These are phyloP conservation scores for Trichocladium antarcticum DNA, from an alignment of 495 filamentous ascomycete genomes.

Conservation along the genomic window DNA sequence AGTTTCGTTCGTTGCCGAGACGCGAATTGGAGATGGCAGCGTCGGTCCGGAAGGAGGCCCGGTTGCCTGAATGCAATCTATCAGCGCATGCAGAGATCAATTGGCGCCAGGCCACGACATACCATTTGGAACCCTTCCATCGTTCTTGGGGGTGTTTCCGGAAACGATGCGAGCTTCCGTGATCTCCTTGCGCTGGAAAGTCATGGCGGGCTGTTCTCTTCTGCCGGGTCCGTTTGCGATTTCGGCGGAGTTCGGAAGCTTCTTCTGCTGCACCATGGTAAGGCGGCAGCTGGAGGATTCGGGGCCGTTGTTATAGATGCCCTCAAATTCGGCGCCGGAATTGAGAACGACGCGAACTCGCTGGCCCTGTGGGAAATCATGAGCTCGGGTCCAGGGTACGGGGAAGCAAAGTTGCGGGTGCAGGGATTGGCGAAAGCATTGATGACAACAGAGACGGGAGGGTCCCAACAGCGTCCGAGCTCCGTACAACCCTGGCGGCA, in stretches of 20 bases:
- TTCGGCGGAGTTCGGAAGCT: slow-evolving; percentile 30
- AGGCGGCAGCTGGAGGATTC: slow-evolving; percentile 55
- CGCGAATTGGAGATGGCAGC: slow-evolving; percentile 72
- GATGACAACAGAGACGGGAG: background rate
- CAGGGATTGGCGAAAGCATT: background rate
- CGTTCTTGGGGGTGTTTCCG: slow-evolving; percentile 30
- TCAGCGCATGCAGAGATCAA: background rate
- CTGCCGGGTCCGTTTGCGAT: slow-evolving; percentile 34
- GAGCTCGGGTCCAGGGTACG: slow-evolving; percentile 10
- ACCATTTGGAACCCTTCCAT: slow-evolving; percentile 61
- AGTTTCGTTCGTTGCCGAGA: slow-evolving; percentile 54
- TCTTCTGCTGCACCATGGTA: slow-evolving; percentile 70
- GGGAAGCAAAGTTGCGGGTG: background rate
- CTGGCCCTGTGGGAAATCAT: slow-evolving; percentile 46
- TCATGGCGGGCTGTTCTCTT: slow-evolving; percentile 50
- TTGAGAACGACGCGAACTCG: slow-evolving; percentile 55
- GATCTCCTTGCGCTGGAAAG: slow-evolving; percentile 70
- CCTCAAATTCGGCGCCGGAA: slow-evolving; percentile 61
- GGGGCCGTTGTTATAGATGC: slow-evolving; percentile 48
- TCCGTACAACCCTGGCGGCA: background rate
- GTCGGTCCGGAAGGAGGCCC: slow-evolving; percentile 68
- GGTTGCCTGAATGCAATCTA: slow-evolving; percentile 23
- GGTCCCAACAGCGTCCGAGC: background rate
- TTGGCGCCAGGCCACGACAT: slow-evolving; percentile 17
- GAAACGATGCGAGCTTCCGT: slow-evolving; percentile 53